These are phyloP conservation scores for Rhizopus stolonifer DNA, from an alignment of 371 early-diverging fungal genomes.

Conservation along the genomic window DNA sequence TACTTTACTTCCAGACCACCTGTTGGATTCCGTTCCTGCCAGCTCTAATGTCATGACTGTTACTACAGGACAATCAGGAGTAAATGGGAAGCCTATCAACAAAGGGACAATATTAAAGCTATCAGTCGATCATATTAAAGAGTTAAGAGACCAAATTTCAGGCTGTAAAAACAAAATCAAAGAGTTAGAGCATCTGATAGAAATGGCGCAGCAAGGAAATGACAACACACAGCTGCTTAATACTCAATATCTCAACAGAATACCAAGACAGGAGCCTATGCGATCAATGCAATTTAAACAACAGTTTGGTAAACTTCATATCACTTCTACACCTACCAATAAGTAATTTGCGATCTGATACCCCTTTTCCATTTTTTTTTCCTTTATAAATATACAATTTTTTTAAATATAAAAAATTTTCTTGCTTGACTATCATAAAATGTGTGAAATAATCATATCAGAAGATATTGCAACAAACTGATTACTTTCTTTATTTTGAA, in stretches of 20 bases:
- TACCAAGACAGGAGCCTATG: conserved; percentile 16
- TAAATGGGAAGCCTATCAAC: conserved; percentile 63
- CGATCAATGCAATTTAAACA: conserved; percentile 33
- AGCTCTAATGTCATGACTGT: conserved; percentile 42
- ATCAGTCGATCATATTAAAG: conserved; percentile 67
- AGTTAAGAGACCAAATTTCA: conserved; percentile 34
- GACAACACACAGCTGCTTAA: conserved; percentile 6
- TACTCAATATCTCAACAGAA: conserved; percentile 15
- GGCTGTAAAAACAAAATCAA: conserved; percentile 34
- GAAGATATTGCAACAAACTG: too few relatives aligned
- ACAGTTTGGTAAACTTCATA: conserved; percentile 33
- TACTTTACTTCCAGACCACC: conserved; percentile 75
- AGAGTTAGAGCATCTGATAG: conserved; percentile 71
- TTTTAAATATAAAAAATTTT: background rate
- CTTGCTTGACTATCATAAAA: background rate
- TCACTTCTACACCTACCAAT: conserved; percentile 1
- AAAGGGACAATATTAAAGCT: conserved; percentile 86
- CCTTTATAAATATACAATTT: background rate
- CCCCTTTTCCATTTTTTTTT: background rate
- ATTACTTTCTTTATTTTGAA: too few relatives aligned
- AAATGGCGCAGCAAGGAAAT: conserved; percentile 24
- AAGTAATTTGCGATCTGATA: background rate
- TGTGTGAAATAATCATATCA: background rate
- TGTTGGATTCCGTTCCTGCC: conserved; percentile 43
- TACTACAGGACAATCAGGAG: conserved; percentile 25